phyloP scores from a whole-genome alignment of 2,329 filamentous ascomycete genomes.

The Tolypocladium inflatum region DNA sequence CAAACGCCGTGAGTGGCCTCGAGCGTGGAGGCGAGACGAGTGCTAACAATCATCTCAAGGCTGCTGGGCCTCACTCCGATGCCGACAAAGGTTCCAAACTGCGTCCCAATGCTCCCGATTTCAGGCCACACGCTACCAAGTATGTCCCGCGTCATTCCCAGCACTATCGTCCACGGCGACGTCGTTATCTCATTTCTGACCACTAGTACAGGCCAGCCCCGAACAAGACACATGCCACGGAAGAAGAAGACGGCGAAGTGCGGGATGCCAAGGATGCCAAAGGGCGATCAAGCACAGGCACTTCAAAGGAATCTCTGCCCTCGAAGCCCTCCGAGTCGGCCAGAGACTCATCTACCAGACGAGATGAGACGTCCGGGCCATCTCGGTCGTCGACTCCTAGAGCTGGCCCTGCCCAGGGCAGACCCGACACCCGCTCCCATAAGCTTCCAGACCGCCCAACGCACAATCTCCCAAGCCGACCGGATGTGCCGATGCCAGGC shows the following conservation, averaged over 20 bases:
- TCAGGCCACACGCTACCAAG: constrained; percentile 44
- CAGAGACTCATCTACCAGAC: constrained; percentile 15
- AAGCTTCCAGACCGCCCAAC: constrained; percentile 25
- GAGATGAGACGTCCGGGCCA: constrained; percentile 10
- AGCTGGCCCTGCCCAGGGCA: constrained; percentile 11
- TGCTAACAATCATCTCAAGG: constrained; percentile 9
- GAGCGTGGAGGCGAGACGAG: background rate
- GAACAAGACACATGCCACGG: constrained; percentile 20
- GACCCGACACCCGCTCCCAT: constrained; percentile 20
- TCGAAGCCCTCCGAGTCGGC: constrained; percentile 17
- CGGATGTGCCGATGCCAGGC: constrained; percentile 45
- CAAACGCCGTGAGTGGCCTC: constrained; percentile 43
- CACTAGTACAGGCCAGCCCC: constrained; percentile 7
- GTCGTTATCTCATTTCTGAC: constrained; percentile 1
- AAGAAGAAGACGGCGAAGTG: constrained; percentile 66
- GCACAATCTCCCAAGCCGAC: constrained; percentile 43
- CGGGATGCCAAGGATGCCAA: constrained; percentile 41
- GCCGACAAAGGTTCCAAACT: constrained; percentile 31
- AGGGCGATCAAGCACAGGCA: constrained; percentile 1
- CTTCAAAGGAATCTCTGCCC: constrained; percentile 23
- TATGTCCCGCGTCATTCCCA: constrained; percentile 16
- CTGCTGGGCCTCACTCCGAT: constrained; percentile 17
- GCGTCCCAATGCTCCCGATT: constrained; percentile 52
- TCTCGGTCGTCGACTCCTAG: constrained; percentile 19
- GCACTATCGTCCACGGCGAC: background rate